These are phyloP conservation scores for Herpetomonas muscarum DNA, from an alignment of 208 protist genomes.

Conservation along the genomic window DNA sequence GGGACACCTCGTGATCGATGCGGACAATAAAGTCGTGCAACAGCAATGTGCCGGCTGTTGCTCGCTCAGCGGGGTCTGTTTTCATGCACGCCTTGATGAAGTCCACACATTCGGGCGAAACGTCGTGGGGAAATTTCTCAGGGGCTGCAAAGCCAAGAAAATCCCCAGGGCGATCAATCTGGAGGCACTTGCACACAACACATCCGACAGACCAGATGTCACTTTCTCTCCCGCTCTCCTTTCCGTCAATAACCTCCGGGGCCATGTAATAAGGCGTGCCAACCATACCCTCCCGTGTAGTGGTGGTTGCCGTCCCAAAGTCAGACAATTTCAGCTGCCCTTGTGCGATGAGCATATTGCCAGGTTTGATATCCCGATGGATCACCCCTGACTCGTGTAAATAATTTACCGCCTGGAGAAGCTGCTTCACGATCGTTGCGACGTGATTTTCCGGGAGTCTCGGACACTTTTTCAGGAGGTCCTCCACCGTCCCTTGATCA, in stretches of 20 bases:
- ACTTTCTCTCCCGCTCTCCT: slow-evolving; percentile 46
- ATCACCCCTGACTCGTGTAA: slow-evolving; percentile 74
- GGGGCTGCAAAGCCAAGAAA: slow-evolving; percentile 51
- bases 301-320: slow-evolving; percentile 67
- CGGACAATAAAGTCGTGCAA: slow-evolving; percentile 69
- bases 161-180: slow-evolving; percentile 29
- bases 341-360: slow-evolving; percentile 79
- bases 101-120: slow-evolving; percentile 35
- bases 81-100: slow-evolving; percentile 65
- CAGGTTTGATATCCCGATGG: slow-evolving; percentile 85
- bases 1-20: slow-evolving; percentile 50
- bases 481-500: slow-evolving; percentile 53
- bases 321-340: slow-evolving; percentile 72
- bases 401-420: slow-evolving; percentile 65
- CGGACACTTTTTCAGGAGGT: slow-evolving; percentile 38
- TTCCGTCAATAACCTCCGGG: slow-evolving; percentile 48
- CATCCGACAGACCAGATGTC: slow-evolving; percentile 72
- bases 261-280: slow-evolving; percentile 69
- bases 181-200: slow-evolving; percentile 52
- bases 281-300: slow-evolving; percentile 37
- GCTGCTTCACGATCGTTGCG: slow-evolving; percentile 55
- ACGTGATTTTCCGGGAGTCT: slow-evolving; percentile 45
- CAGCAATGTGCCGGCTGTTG: slow-evolving; percentile 45
- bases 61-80: slow-evolving; percentile 43
- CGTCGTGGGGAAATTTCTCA: slow-evolving; percentile 34